Evolutionary conservation across 31 red algal genomes (phyloP), one percentile per base, ranked within the genome.

Genomic region (Asparagopsis taxiformis): DNA sequence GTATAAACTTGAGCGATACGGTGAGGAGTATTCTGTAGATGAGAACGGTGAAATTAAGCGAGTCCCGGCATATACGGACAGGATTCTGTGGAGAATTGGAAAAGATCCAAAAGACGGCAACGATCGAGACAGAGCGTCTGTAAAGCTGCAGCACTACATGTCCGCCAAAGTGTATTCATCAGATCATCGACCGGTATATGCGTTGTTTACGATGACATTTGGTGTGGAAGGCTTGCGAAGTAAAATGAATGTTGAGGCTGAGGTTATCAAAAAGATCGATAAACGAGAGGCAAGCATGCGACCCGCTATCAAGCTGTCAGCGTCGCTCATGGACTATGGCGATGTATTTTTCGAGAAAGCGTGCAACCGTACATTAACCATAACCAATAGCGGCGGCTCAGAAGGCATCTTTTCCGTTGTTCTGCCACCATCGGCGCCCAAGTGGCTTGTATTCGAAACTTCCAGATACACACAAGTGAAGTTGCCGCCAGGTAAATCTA

Each of bases 171-270:
- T 97, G 35, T 72, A 86, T 26, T 79, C 71, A 10, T 99, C 96
- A 22, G 96, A 99, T 39, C 96, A 99, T 76, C 80, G 91, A 13
- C 91, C 96, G 0, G 96, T 99, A 15, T 84, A 75, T 30, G 86
- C 86, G 11, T 51, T 75, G 1, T 94, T 99, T 63, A 32, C 49
- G 24, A 89, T 94, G 57, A 74, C 34, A 13, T 84, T 97, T 50
- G 79, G 67, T 7, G 72, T 81, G 1, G 80, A 85, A 23, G 74
- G 89, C 63, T 41, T 62, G 0, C 23, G 55, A 8, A 44, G 80
- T 33, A 76, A 70, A 29, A 50, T 34, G 31, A 38, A 59, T 34
- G 59, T 85, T 16, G 60, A 70, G 41, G 69, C 25, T 29, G 65
- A 80, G 16, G 80, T 89, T 31, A 58, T 82, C 51, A 73, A 66